phyloP scores from a whole-genome alignment of 164 flowering plant species.

The Chloranthus sessilifolius region DNA sequence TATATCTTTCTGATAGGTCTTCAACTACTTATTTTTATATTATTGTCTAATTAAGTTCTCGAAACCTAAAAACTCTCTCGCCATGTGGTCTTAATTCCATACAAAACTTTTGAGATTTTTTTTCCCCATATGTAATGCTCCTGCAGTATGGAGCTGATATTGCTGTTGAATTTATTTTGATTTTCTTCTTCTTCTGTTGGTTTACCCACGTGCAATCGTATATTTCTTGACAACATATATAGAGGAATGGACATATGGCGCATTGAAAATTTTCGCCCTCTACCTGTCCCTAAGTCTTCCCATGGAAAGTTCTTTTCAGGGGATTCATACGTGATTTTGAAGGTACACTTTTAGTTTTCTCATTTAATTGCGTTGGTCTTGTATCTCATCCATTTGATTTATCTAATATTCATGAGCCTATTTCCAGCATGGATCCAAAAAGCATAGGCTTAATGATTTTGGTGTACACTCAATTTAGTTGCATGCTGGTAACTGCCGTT shows the following conservation, averaged over 20 bases:
- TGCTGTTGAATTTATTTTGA: too few species aligned
- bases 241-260: conserved; percentile 98
- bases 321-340: conserved; percentile 85
- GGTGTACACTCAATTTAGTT: neutral
- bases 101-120: neutral
- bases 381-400: neutral
- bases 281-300: conserved; percentile 58
- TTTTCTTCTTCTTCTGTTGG: too few species aligned
- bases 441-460: neutral
- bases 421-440: neutral
- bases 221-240: conserved; percentile 63
- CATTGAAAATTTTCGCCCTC: conserved; percentile 83
- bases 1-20: too few species aligned
- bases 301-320: conserved; percentile 92
- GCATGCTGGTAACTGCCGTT: too few species aligned
- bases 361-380: neutral
- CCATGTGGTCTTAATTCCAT: too few species aligned
- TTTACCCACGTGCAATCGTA: neutral
- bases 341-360: conserved; percentile 37
- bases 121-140: neutral
- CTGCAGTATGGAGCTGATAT: neutral
- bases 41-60: too few species aligned
- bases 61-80: too few species aligned
- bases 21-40: too few species aligned
- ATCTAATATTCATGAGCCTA: neutral